Base-by-base conservation (phyloP, 208 protist genomes). In the Paratrypanosoma confusum region DNA sequence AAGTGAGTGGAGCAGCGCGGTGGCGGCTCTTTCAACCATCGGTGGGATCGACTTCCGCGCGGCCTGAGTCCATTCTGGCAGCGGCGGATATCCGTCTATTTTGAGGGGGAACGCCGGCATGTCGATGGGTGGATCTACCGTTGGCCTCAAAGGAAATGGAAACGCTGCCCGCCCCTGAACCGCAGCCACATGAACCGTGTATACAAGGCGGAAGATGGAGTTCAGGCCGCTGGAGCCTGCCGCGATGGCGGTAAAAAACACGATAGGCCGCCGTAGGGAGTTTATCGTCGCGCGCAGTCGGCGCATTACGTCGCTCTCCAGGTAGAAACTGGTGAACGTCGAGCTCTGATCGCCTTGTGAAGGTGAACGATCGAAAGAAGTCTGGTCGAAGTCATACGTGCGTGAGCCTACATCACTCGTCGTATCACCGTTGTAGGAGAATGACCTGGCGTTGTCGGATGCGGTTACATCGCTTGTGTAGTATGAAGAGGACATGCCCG, bases 321-420 rank as follows among this genome's bases (percentile, higher is more conserved):
- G 55, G 50, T 85, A 91, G 53, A 87, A 81, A 26, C 67, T 83
- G 27, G 69, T 61, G 39, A 84, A 82, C 16, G 82, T 85, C 7
- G 82, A 84, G 61, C 78, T 86, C 39, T 85, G 59, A 43, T 84
- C 71, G 42, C 57, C 47, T 1, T 74, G 85, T 26, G 61, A 52
- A 6, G 82, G 74, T 4, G 76, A 86, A 39, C 66, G 57, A 14
- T 43, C 43, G 28, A 80, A 50, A 1, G 61, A 64, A 16, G 54
- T 75, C 48, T 83, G 67, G 48, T 78, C 52, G 40, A 66, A 66
- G n/a, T n/a, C n/a, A n/a, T n/a, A n/a, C n/a, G n/a, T n/a, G n/a
- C n/a, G n/a, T n/a, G n/a, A n/a, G n/a, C n/a, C n/a, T n/a, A n/a
- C n/a, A n/a, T n/a, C n/a, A n/a, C n/a, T n/a, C n/a, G n/a, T n/a